Base-by-base conservation (phyloP, 1,284 basidiomycete genomes). In the Fereydounia khargensis region DNA sequence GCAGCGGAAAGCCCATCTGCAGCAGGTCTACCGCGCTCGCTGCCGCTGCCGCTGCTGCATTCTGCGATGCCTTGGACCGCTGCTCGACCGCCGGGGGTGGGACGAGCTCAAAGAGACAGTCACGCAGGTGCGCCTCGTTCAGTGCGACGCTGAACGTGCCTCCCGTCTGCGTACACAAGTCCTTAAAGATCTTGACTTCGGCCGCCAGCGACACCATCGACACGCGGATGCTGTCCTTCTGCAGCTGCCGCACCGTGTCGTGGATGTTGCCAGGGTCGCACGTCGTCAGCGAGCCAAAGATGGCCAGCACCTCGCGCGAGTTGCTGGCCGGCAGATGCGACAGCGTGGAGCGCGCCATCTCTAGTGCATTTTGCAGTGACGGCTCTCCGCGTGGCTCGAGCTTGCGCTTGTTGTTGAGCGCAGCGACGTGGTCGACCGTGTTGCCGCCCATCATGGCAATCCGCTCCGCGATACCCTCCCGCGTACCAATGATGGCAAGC, bases 241-340 rank as follows among this genome's bases (percentile, higher is more conserved):
- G 81, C 53, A 92, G 89, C 5, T 84, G 82, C 18, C 86, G 83
- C 24, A 99, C 81, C 0, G 91, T 92, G 51, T 92, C 86, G 68
- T 95, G 90, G 50, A 98, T 92, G 64, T 95, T 95, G 32, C 91
- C 89, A 3, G 94, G 94, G 74, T 99, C 94, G 72, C 90, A 91
- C 0, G 91, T 96, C 1, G 94, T 97, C 30, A 99, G 79, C 6
- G 91, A 91, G 24, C 92, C 92, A 68, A 92, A 96, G 23, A 98
- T 83, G 48, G 95, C 84, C 35, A 97, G 79, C 33, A 95, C 88
- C 79, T 99, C 94, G 35, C 92, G 85, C 1, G 92, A 95, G 8
- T 92, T 95, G 54, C 95, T 90, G 0, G 88, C 87, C 0, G 94
- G 94, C 14, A 99, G 82, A 73, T 99, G 95, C 25, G 63, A 55